Percentiles rank a stretch among this genome's conserved stretches.
Evolutionary conservation across 768 basidiomycete genomes (phyloP).

Genomic region (Gloeophyllum trabeum): DNA sequence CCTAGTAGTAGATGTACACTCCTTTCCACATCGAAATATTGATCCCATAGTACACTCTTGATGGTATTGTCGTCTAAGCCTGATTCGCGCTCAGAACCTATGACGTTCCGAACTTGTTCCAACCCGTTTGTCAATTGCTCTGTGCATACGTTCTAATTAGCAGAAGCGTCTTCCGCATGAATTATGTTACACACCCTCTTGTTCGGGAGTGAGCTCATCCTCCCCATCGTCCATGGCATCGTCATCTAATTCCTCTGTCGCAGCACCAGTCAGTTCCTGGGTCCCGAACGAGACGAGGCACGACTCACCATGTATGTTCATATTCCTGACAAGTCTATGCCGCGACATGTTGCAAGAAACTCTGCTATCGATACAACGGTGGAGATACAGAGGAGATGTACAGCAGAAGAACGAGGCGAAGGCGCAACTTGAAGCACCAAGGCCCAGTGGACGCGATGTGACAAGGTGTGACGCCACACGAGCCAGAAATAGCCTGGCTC

Average conservation of each 20-base stretch:
- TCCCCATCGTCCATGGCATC: constrained; percentile 69
- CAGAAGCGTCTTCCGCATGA: background rate
- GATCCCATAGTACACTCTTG: constrained; percentile 76
- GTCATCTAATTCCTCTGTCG: constrained; percentile 76
- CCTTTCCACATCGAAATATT: constrained; percentile 74
- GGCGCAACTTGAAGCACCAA: too few relatives aligned
- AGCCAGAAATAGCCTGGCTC: too few relatives aligned
- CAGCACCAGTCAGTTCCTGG: constrained; percentile 2
- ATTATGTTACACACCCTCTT: constrained; percentile 58
- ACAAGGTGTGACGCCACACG: too few relatives aligned
- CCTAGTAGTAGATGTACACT: constrained; percentile 67
- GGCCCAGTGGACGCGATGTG: too few relatives aligned
- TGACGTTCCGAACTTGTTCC: constrained; percentile 50
- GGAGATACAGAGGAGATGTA: constrained; percentile 6
- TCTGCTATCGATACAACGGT: constrained; percentile 8
- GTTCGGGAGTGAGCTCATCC: constrained; percentile 71
- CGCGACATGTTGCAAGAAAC: constrained; percentile 57
- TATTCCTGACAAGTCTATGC: constrained; percentile 80
- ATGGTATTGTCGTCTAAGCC: constrained; percentile 69
- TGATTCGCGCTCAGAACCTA: constrained; percentile 56
- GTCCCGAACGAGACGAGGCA: background rate
- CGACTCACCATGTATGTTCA: constrained; percentile 60
- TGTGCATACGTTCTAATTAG: constrained; percentile 16
- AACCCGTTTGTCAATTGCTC: constrained; percentile 63
- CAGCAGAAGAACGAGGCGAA: background rate